phyloP scores from a whole-genome alignment of 352 stramenopile genomes.

The Globisporangium yorkense region DNA sequence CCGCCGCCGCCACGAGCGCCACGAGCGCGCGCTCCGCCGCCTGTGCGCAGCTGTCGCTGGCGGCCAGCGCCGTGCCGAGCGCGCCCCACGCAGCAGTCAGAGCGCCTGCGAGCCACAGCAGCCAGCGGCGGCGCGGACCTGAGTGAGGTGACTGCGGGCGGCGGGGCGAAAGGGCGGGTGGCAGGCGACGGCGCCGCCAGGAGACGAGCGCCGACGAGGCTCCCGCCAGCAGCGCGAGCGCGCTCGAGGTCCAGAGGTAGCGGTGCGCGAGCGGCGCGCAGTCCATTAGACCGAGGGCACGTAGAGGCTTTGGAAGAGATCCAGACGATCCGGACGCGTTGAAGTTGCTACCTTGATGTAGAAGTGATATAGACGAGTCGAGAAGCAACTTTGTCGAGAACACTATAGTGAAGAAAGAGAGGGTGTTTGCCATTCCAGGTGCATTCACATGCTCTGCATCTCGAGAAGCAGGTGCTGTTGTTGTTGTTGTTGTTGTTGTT shows the following conservation, averaged over 20 bases:
- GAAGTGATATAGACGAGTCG: too few relatives aligned
- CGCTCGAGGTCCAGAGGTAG: slow-evolving; percentile 7
- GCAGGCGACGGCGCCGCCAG: neutral
- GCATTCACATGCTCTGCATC: too few relatives aligned
- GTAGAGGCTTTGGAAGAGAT: too few relatives aligned
- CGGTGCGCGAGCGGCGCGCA: neutral
- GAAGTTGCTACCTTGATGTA: too few relatives aligned
- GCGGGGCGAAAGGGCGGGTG: neutral
- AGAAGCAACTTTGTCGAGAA: too few relatives aligned
- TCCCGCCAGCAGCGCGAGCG: neutral
- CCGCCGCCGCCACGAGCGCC: neutral
- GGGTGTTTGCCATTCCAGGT: too few relatives aligned
- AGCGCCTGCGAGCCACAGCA: neutral
- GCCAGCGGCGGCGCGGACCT: neutral
- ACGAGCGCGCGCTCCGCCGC: slow-evolving; percentile 1
- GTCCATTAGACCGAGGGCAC: neutral
- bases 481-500: too few relatives aligned
- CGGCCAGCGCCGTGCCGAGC: neutral
- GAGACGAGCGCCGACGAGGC: neutral
- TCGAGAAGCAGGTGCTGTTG: too few relatives aligned
- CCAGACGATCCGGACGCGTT: too few relatives aligned
- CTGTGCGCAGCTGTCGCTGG: neutral
- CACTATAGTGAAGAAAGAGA: too few relatives aligned
- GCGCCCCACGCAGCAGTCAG: neutral
- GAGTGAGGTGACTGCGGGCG: neutral